Percentiles rank a stretch among this genome's conserved stretches.
Evolutionary conservation across 2,329 filamentous ascomycete species (phyloP).

Genomic region (Elsinoe batatas): DNA sequence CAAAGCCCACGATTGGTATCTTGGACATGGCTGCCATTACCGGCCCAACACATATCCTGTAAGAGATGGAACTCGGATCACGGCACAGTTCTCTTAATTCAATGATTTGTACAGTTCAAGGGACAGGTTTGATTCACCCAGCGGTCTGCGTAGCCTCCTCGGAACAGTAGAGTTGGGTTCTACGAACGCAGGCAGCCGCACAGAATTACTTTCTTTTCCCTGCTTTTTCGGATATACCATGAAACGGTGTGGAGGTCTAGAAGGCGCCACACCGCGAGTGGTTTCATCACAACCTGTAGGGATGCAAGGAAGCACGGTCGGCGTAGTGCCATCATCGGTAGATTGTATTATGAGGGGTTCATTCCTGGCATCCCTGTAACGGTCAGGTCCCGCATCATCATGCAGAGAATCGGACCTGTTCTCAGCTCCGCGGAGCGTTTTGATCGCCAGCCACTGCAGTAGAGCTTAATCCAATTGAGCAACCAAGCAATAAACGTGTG

Average conservation of each 20-base stretch:
- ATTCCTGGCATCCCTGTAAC: not conserved
- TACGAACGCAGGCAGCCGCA: not conserved
- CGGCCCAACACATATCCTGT: no score
- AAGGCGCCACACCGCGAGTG: not conserved
- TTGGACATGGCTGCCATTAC: no score
- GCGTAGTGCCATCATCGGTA: not conserved
- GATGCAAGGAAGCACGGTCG: slow-evolving; percentile 5
- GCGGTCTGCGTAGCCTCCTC: not conserved
- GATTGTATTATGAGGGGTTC: slow-evolving; percentile 6
- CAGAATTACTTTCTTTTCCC: not conserved
- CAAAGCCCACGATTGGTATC: no score
- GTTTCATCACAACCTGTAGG: not conserved
- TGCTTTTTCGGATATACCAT: slow-evolving; percentile 9
- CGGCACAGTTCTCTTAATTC: not conserved
- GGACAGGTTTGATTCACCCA: not conserved
- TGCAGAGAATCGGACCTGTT: not conserved
- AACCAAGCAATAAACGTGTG: not conserved
- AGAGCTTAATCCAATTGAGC: not conserved
- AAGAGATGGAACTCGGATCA: not conserved
- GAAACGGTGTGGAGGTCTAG: slow-evolving; percentile 2
- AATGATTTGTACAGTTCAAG: not conserved
- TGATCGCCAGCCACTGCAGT: not conserved
- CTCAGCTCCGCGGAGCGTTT: not conserved
- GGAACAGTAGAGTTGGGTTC: not conserved
- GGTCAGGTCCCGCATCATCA: not conserved